Conservation (phyloP, 768 basidiomycete species). For the Crepidotus variabilis region DNA sequence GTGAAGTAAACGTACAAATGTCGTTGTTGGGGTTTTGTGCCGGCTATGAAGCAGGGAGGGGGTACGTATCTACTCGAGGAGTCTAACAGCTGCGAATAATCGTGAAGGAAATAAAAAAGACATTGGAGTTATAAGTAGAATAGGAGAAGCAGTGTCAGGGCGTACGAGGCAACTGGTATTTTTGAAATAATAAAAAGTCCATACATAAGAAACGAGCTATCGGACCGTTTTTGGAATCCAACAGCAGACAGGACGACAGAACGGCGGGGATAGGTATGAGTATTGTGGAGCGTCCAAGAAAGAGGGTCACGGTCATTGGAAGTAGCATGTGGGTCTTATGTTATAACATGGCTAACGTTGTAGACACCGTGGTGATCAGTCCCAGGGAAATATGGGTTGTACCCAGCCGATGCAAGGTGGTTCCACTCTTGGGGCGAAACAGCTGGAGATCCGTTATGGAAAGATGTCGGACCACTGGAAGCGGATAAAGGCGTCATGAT, state of each 20-base stretch:
- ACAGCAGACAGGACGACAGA: background rate
- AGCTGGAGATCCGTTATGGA: slow-evolving; percentile 41
- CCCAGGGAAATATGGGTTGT: slow-evolving; percentile 69
- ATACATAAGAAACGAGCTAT: background rate
- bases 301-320: slow-evolving; percentile 5
- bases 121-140: background rate
- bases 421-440: slow-evolving; percentile 63
- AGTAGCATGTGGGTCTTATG: slow-evolving; percentile 28
- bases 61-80: background rate
- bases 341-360: slow-evolving; percentile 45
- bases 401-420: slow-evolving; percentile 48
- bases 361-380: slow-evolving; percentile 55
- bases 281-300: background rate
- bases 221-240: background rate
- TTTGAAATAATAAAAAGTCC: slow-evolving; percentile 9
- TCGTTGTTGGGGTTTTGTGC: background rate
- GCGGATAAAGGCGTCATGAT: slow-evolving; percentile 51
- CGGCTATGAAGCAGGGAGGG: background rate
- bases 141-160: background rate
- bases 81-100: slow-evolving; percentile 7
- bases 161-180: no score
- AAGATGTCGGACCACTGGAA: slow-evolving; percentile 44
- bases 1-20: slow-evolving; percentile 1
- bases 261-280: background rate
- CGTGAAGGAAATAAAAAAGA: slow-evolving; percentile 7